Conservation (phyloP, 352 stramenopile species). For the Phytophthora crassamura region DNA sequence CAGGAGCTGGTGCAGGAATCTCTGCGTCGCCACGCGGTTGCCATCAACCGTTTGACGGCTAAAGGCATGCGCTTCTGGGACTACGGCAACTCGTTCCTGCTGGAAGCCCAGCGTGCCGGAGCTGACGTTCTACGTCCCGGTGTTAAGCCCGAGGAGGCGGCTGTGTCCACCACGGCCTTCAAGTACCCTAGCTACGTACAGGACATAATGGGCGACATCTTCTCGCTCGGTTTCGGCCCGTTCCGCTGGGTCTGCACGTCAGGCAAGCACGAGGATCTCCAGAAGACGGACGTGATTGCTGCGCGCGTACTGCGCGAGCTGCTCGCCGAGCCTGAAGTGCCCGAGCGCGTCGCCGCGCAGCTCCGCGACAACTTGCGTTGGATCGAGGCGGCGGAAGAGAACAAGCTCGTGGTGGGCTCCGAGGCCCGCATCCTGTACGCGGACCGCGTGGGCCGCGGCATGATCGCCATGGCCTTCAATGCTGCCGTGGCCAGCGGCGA, state of each 20-base stretch:
- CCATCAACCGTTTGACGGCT: slow-evolving; percentile 81
- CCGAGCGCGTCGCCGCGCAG: slow-evolving; percentile 68
- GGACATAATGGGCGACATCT: slow-evolving; percentile 93
- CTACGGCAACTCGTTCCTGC: slow-evolving; percentile 91
- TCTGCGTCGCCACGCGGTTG: slow-evolving; percentile 76
- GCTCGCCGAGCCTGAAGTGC: slow-evolving; percentile 49
- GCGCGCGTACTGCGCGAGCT: slow-evolving; percentile 73
- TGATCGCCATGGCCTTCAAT: slow-evolving; percentile 88
- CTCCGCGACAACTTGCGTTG: slow-evolving; percentile 87
- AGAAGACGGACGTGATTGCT: slow-evolving; percentile 83
- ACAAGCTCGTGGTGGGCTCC: slow-evolving; percentile 89
- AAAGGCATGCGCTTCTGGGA: slow-evolving; percentile 92
- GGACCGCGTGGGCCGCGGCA: slow-evolving; percentile 76
- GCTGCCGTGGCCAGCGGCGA: slow-evolving; percentile 74
- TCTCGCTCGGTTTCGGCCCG: slow-evolving; percentile 89
- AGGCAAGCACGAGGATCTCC: slow-evolving; percentile 63
- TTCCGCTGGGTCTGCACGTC: slow-evolving; percentile 92
- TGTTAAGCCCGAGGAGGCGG: slow-evolving; percentile 55
- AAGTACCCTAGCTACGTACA: slow-evolving; percentile 91
- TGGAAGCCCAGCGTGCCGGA: slow-evolving; percentile 84
- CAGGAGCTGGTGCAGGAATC: slow-evolving; percentile 82
- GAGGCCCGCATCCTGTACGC: slow-evolving; percentile 91
- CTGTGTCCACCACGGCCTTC: slow-evolving; percentile 81
- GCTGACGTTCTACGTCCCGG: slow-evolving; percentile 65
- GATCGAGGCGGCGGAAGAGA: slow-evolving; percentile 87